Evolutionary conservation across 108 stramenopile genomes (phyloP), one percentile per base, ranked within the genome.

Genomic region (Discostella stelligeroides): DNA sequence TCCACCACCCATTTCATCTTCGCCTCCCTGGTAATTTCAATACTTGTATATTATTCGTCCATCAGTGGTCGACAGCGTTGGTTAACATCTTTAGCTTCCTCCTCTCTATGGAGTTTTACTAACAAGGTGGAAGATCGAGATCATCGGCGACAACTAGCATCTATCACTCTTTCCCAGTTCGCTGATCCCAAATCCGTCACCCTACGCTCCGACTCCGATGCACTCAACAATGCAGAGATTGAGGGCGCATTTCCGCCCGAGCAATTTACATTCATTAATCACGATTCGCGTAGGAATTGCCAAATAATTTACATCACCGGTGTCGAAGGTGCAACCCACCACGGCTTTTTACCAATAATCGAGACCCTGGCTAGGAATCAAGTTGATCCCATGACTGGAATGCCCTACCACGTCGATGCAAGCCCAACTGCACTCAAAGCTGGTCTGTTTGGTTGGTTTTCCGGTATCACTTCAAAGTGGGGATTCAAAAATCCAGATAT

Each of bases 261-360:
- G 17, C 14, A 38, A 56, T 56, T 56, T 15, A 0, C 13, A 8
- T 27, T 27, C 13, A 37, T 56, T 1, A 27, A 56, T 56, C 34
- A 30, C 30, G 6, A 38, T 7, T 56, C 30, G 7, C 30, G 55
- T 1, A 56, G 28, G 17, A 56, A 56, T 14, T 56, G 55, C 17
- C 55, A 56, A 37, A 56, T 56, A 30, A 37, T 56, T 1, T 56
- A 56, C 55, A 56, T 56, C 55, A 56, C 34, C 12, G 55, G 55
- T 3, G 55, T 56, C 28, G 55, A 56, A 27, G 55, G 55, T 1
- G 55, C 55, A 14, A 56, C 55, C 2, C 55, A 56, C 17, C 55
- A 56, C 55, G 55, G 55, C 1, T 37, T 56, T 14, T 1, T 56
- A 6, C 55, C 55, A 24, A 18, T 56, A 30, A 56, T 56, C 12